Evolutionary conservation across 257 asterid species (phyloP), one percentile per base, ranked within the genome.

Genomic region (Echium plantagineum): DNA sequence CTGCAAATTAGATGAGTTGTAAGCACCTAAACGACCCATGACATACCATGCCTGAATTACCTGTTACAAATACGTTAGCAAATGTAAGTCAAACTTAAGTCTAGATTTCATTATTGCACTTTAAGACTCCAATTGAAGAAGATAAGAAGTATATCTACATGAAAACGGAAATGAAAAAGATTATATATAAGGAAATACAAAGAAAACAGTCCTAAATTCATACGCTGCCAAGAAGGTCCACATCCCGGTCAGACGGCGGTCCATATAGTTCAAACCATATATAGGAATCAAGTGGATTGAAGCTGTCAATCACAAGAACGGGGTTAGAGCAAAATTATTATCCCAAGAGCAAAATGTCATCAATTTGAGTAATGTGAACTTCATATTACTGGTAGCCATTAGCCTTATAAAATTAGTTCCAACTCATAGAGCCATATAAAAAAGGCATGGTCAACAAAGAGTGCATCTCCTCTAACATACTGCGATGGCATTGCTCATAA

Each of bases 1-100:
- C 98, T 90, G 98, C 77, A 87, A 72, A 78, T 87, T 87, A 61
- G 86, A 63, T 58, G 96, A 77, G 71, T 90, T 90, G 55, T 77
- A 90, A 64, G 95, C 98, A 21, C 96, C 98, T 68, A 90, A 74
- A 31, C 96, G 96, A 22, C 98, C 98, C 91, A 90, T 85, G 77
- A 90, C 83, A 65, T 90, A 90, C 98, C 96, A 90, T 66, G 98
- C 75, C 80, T 90, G 96, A 63, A 90, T 76, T 68, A 85, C 91
- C 98, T 90, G 89, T 55, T 24, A 71, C 60, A 28, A 74, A 35
- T 35, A 35, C 15, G 47, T 51, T 64, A 55, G 59, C 9, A 57
- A 63, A 32, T 21, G 61, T 18, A 15, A 32, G 59, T 63, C 21
- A 24, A 58, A 66, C 55, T 63, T 24, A 49, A n/a, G 30, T 52